Evolutionary conservation across 176 grass and related monocot genomes (phyloP).

Genomic region (Triticum timopheevii): DNA sequence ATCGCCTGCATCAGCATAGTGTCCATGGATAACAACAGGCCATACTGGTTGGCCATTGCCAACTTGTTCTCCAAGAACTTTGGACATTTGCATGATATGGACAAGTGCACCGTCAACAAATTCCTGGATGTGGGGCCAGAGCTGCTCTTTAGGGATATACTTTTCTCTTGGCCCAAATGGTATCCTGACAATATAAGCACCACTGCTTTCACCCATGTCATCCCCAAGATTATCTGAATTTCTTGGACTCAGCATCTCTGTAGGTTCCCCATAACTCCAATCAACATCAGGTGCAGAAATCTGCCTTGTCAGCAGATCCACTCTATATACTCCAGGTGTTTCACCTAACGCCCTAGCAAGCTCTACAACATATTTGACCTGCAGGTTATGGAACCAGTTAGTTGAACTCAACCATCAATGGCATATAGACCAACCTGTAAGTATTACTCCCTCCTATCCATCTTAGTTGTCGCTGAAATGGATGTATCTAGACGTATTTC

Average conservation of each 20-base stretch:
- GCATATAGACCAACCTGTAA: slow-evolving; percentile 6
- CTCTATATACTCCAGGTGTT: slow-evolving; percentile 78
- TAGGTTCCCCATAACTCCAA: slow-evolving; percentile 79
- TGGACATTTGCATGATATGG: slow-evolving; percentile 77
- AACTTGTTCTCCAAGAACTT: slow-evolving; percentile 80
- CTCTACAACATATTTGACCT: slow-evolving; percentile 93
- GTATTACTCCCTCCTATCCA: not conserved
- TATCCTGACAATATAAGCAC: slow-evolving; percentile 87
- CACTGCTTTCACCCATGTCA: slow-evolving; percentile 63
- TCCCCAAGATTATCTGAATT: slow-evolving; percentile 45
- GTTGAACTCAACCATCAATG: slow-evolving; percentile 20
- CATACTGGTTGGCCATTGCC: slow-evolving; percentile 59
- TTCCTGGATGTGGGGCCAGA: slow-evolving; percentile 87
- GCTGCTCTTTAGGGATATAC: slow-evolving; percentile 73
- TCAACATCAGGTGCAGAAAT: slow-evolving; percentile 71
- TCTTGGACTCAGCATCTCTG: slow-evolving; percentile 66
- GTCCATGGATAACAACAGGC: slow-evolving; percentile 80
- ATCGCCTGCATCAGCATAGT: slow-evolving; percentile 92
- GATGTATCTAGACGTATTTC: no score
- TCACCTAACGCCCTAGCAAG: slow-evolving; percentile 72
- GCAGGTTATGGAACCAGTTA: slow-evolving; percentile 16
- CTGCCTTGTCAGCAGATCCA: slow-evolving; percentile 70
- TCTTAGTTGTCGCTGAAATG: no score
- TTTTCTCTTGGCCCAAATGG: slow-evolving; percentile 80
- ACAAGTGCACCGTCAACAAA: slow-evolving; percentile 86